Percentiles rank a stretch among this genome's conserved stretches.
phyloP scores from a whole-genome alignment of 768 basidiomycete genomes.

The Naematelia encephala region DNA sequence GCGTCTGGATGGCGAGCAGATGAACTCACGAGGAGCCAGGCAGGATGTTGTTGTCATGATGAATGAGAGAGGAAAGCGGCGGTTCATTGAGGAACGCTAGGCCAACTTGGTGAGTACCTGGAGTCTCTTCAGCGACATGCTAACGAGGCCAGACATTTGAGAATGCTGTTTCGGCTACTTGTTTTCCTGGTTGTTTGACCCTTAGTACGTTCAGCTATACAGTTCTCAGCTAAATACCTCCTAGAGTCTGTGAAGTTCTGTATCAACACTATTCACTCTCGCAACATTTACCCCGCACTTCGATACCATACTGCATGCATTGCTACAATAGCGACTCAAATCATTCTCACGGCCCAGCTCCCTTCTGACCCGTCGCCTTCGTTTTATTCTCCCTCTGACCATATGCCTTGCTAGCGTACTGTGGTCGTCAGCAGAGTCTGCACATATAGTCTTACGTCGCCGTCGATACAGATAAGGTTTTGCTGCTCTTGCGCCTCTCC shows the following conservation, averaged over 20 bases:
- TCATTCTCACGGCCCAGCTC: slow-evolving; percentile 13
- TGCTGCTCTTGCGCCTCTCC: slow-evolving; percentile 67
- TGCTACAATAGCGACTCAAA: background rate
- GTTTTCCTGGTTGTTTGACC: no score
- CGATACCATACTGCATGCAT: background rate
- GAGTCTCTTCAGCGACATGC: no score
- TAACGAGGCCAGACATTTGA: no score
- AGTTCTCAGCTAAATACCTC: no score
- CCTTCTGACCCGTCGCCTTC: slow-evolving; percentile 17
- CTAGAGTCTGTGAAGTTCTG: no score
- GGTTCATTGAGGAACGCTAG: slow-evolving; percentile 41
- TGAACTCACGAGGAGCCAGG: slow-evolving; percentile 1
- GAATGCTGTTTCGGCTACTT: no score
- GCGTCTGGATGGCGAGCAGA: slow-evolving; percentile 10
- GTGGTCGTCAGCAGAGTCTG: background rate
- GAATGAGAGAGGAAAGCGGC: slow-evolving; percentile 43
- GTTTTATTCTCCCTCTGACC: slow-evolving; percentile 25
- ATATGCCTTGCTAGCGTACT: slow-evolving; percentile 48
- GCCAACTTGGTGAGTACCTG: background rate
- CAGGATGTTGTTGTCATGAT: slow-evolving; percentile 48
- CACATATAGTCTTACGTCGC: slow-evolving; percentile 50
- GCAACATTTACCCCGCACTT: background rate
- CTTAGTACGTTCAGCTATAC: no score
- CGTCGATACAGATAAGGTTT: slow-evolving; percentile 75
- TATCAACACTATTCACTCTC: background rate